Evolutionary conservation across 306 rosid species (phyloP).

Genomic region (Rosa chinensis): DNA sequence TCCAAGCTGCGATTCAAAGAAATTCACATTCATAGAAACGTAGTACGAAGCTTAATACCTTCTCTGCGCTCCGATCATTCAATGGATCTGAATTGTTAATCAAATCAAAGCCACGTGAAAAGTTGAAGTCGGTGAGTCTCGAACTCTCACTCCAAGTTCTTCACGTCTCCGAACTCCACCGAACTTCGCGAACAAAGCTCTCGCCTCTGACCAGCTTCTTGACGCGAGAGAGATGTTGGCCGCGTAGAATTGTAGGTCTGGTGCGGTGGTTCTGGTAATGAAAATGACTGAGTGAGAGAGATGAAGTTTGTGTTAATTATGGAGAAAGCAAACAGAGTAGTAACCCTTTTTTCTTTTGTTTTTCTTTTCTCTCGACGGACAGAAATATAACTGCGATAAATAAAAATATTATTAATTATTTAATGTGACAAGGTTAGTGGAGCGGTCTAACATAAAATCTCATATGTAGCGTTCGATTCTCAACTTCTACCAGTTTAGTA

Average conservation of each 20-base stretch:
- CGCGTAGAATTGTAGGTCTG: neutral
- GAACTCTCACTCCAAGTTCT: constrained; percentile 2
- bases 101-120: neutral
- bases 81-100: constrained; percentile 3
- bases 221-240: neutral
- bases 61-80: constrained; percentile 5
- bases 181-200: constrained; percentile 1
- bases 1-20: neutral
- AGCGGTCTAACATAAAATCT: no score
- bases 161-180: neutral
- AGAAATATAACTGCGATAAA: neutral
- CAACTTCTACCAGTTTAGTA: no score
- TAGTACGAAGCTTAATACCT: neutral
- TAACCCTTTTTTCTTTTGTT: neutral
- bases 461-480: no score
- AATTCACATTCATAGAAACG: neutral
- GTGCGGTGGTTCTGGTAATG: constrained; percentile 10
- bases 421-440: neutral
- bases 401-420: neutral
- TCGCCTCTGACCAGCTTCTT: neutral
- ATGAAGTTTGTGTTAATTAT: neutral
- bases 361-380: no score
- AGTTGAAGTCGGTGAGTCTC: neutral
- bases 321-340: neutral
- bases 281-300: neutral